Evolutionary conservation across 805 yeast genomes (phyloP).

Genomic region (Debaryomyces tyrocola): DNA sequence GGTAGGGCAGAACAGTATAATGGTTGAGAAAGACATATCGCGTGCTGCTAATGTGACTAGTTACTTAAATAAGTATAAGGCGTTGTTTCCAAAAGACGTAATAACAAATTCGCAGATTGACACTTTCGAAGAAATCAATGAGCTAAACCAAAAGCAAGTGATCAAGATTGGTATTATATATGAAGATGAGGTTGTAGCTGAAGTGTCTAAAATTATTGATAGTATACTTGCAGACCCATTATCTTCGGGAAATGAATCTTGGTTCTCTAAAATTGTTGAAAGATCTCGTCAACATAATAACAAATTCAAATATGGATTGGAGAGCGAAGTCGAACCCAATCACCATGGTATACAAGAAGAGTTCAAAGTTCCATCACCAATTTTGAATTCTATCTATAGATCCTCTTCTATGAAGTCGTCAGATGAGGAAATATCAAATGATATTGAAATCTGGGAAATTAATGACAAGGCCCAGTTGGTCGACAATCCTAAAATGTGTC

Average conservation of each 20-base stretch:
- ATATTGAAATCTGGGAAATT: conserved; percentile 22
- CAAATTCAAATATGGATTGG: conserved; percentile 15
- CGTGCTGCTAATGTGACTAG: neutral
- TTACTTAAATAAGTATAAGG: conserved; percentile 11
- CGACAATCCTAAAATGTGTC: conserved; percentile 14
- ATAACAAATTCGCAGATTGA: conserved; percentile 11
- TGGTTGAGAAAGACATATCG: neutral
- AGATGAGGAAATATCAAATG: conserved; percentile 9
- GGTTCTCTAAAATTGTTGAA: conserved; percentile 27
- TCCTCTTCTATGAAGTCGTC: conserved; percentile 18
- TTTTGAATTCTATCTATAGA: conserved; percentile 25
- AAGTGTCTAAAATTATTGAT: conserved; percentile 32
- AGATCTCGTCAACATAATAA: conserved; percentile 21
- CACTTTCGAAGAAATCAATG: conserved; percentile 1
- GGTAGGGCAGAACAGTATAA: neutral
- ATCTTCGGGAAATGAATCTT: conserved; percentile 26
- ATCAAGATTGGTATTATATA: conserved; percentile 36
- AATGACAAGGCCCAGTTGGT: conserved; percentile 8
- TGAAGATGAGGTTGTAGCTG: conserved; percentile 20
- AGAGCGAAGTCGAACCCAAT: neutral
- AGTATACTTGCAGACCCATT: conserved; percentile 42
- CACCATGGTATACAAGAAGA: neutral
- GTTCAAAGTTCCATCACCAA: conserved; percentile 27
- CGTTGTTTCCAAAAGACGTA: conserved; percentile 20
- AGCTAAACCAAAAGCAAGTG: conserved; percentile 7